Evolutionary conservation across 371 early-diverging fungal genomes (phyloP).

Genomic region (Gilbertella persicaria): DNA sequence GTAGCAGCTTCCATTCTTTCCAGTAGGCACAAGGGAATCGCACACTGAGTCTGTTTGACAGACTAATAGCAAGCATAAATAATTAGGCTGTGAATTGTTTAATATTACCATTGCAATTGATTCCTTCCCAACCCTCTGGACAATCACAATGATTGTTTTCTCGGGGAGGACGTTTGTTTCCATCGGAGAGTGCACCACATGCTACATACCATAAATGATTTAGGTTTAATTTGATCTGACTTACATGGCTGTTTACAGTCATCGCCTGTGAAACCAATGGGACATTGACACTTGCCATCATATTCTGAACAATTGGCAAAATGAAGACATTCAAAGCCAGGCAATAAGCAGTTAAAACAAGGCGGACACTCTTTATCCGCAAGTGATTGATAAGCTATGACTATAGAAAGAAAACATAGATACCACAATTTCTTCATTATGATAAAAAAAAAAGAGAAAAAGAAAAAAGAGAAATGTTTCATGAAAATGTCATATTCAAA

Average conservation of each 20-base stretch:
- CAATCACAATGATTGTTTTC: conserved; percentile 69
- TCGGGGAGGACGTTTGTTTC: conserved; percentile 61
- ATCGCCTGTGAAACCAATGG: conserved; percentile 88
- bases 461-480: too few species aligned
- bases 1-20: conserved; percentile 84
- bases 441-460: too few species aligned
- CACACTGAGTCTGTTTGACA: conserved; percentile 79
- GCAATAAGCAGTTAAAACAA: conserved; percentile 83
- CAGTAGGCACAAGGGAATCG: conserved; percentile 70
- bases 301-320: conserved; percentile 78
- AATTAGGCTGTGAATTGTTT: not conserved
- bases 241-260: conserved; percentile 82
- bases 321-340: conserved; percentile 74
- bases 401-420: too few species aligned
- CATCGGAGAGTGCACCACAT: conserved; percentile 71
- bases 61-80: conserved; percentile 47
- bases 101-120: conserved; percentile 84
- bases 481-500: too few species aligned
- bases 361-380: conserved; percentile 69
- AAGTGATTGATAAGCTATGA: too few species aligned
- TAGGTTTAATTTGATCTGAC: not conserved
- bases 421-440: too few species aligned
- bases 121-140: conserved; percentile 88
- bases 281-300: conserved; percentile 83
- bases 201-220: conserved; percentile 32